Percentiles rank a stretch among this genome's conserved stretches.
These are phyloP conservation scores for Boletellus ananas DNA, from an alignment of 768 basidiomycete species.

Conservation along the genomic window DNA sequence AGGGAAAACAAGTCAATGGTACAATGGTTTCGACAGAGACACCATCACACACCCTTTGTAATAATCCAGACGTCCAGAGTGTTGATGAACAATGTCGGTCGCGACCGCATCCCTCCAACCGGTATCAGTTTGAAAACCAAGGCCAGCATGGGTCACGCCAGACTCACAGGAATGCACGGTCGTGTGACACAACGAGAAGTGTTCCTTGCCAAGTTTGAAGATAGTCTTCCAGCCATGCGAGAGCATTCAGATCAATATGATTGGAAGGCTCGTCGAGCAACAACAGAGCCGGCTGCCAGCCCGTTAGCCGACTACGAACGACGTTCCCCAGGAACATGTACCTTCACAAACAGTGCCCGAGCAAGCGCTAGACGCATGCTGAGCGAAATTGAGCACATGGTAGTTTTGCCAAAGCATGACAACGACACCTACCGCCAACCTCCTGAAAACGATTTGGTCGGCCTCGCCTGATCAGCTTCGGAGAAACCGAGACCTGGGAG, in stretches of 20 bases:
- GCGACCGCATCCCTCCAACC: conserved; percentile 80
- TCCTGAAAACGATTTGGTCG: conserved; percentile 86
- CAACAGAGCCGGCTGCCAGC: conserved; percentile 61
- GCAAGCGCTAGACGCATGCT: conserved; percentile 97
- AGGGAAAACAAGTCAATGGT: conserved; percentile 2
- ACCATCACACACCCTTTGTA: conserved; percentile 75
- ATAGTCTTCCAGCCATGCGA: conserved; percentile 98
- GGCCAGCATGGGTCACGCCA: neutral
- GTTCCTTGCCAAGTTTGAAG: conserved; percentile 94
- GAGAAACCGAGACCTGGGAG: conserved; percentile 81
- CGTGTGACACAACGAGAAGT: conserved; percentile 95
- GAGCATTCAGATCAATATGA: conserved; percentile 93
- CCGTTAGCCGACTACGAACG: conserved; percentile 2
- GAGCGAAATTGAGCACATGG: neutral
- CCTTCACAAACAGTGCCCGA: conserved; percentile 94
- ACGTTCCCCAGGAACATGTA: conserved; percentile 16
- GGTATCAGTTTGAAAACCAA: neutral
- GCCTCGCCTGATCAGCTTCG: conserved; percentile 79
- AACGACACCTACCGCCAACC: conserved; percentile 76
- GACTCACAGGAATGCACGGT: conserved; percentile 87
- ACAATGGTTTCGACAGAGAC: neutral
- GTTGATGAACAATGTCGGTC: conserved; percentile 97
- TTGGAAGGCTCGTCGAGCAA: conserved; percentile 95
- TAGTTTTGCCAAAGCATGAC: neutral
- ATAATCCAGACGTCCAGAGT: conserved; percentile 89